Base-by-base conservation (phyloP, 2,329 filamentous ascomycete species). In the Fusarium sp. region DNA sequence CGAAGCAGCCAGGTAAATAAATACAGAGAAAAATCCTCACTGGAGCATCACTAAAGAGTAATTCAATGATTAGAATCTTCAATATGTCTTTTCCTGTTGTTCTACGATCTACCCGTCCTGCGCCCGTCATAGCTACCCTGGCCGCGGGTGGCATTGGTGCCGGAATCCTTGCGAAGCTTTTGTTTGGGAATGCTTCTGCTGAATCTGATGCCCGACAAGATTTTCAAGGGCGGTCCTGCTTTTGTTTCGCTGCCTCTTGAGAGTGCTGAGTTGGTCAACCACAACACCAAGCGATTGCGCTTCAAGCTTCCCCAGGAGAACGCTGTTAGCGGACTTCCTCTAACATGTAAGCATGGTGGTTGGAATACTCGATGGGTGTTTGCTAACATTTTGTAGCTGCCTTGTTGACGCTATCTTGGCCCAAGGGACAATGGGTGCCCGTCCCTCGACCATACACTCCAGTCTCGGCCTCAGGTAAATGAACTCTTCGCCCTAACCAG, bases 401-500 rank as follows among this genome's bases (percentile, higher is more conserved):
- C 4, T 82, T 94, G 3, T 84, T 94, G 41, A 91, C 91, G 1
- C 80, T 90, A 43, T 88, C 91, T 3, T 89, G 88, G 73, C 91
- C 92, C 0, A 81, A 87, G 13, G 90, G 89, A 8, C 80, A 85
- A 58, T 89, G 86, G 84, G 78, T 91, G 5, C 92, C 92, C 0
- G 88, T 89, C 2, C 80, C 92, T 13, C 85, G 92, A 48, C 92
- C 92, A 0, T 94, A 94, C 75, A 93, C 92, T 0, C 92, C 92
- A 0, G 84, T 92, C 9, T 65, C 61, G 4, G 39, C 54, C 2
- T 45, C 74, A 60, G 70, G 73, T 73, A 66, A 30, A 7, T 34
- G 11, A 20, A 3, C 13, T 3, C 34, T 14, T 35, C 13, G 13
- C 13, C 13, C 34, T 3, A 35, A 35, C 6, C 34, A 35, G 34